Evolutionary conservation across 2,329 filamentous ascomycete species (phyloP).

Genomic region (Domatiomyces globalis): DNA sequence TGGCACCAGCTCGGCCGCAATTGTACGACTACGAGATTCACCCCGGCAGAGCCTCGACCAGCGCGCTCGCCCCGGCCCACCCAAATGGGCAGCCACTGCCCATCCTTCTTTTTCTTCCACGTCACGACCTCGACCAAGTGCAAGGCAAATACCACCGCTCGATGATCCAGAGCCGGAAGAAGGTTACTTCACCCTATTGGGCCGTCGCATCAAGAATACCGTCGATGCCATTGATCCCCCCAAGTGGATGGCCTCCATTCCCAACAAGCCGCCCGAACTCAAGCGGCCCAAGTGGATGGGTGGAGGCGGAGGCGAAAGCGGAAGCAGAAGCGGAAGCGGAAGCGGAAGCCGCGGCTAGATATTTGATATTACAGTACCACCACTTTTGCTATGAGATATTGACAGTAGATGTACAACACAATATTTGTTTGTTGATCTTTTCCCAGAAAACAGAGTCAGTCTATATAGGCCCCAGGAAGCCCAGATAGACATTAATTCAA

Average conservation of each 20-base stretch:
- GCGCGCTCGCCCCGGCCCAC: slow-evolving; percentile 6
- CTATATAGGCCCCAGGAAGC: too few relatives aligned
- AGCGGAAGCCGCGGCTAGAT: slow-evolving; percentile 21
- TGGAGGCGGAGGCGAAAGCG: slow-evolving; percentile 33
- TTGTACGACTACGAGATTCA: neutral
- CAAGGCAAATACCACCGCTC: slow-evolving; percentile 19
- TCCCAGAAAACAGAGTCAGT: too few relatives aligned
- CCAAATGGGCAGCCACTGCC: slow-evolving; percentile 22
- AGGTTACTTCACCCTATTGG: slow-evolving; percentile 69
- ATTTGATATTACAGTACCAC: neutral
- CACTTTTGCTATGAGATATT: too few relatives aligned
- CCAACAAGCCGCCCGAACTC: slow-evolving; percentile 43
- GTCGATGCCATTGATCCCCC: slow-evolving; percentile 71
- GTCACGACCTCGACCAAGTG: neutral
- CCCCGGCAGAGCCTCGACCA: slow-evolving; percentile 1
- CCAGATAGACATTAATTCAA: too few relatives aligned
- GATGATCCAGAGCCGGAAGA: slow-evolving; percentile 51
- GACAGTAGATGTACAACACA: too few relatives aligned
- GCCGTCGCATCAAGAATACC: slow-evolving; percentile 80
- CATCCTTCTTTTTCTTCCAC: slow-evolving; percentile 20
- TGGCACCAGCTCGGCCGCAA: slow-evolving; percentile 13
- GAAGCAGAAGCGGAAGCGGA: slow-evolving; percentile 21
- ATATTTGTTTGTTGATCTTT: too few relatives aligned
- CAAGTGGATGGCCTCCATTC: slow-evolving; percentile 48
- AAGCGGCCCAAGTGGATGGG: slow-evolving; percentile 74